Conservation (phyloP, 345 rosid genomes). For the Dovyalis caffra region DNA sequence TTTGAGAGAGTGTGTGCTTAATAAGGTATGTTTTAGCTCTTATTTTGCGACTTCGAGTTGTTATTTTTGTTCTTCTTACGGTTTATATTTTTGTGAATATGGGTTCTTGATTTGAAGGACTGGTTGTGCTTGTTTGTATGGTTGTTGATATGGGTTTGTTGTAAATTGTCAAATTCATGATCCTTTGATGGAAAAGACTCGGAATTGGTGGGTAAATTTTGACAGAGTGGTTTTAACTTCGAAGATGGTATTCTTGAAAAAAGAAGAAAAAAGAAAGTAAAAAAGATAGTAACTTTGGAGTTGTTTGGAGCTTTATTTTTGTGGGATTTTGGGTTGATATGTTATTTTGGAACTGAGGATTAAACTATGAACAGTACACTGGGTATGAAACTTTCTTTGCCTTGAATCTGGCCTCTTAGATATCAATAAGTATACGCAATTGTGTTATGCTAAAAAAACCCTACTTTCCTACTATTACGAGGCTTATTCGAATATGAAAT, state of each 20-base stretch:
- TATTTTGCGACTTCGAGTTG: neutral
- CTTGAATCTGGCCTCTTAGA: neutral
- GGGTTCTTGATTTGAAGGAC: neutral
- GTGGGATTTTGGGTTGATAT: neutral
- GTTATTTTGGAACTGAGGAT: neutral
- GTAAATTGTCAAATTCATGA: neutral
- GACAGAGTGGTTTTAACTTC: neutral
- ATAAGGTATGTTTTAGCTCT: conserved; percentile 43
- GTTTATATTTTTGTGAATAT: neutral
- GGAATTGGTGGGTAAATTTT: neutral
- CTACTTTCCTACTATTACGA: too few species aligned
- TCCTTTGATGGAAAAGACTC: neutral
- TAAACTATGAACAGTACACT: neutral
- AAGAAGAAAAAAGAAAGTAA: neutral
- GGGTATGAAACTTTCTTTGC: neutral
- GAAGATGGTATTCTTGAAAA: neutral
- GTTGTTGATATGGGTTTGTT: neutral
- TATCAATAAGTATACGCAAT: neutral
- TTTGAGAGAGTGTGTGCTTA: conserved; percentile 62
- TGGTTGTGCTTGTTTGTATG: neutral
- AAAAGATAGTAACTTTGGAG: neutral
- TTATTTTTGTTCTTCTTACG: neutral
- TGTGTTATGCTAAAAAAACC: too few species aligned
- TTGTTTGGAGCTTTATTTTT: neutral
- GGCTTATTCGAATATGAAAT: too few species aligned